These are phyloP conservation scores for Zygotorulaspora sp. DNA, from an alignment of 805 yeast genomes.

Conservation along the genomic window DNA sequence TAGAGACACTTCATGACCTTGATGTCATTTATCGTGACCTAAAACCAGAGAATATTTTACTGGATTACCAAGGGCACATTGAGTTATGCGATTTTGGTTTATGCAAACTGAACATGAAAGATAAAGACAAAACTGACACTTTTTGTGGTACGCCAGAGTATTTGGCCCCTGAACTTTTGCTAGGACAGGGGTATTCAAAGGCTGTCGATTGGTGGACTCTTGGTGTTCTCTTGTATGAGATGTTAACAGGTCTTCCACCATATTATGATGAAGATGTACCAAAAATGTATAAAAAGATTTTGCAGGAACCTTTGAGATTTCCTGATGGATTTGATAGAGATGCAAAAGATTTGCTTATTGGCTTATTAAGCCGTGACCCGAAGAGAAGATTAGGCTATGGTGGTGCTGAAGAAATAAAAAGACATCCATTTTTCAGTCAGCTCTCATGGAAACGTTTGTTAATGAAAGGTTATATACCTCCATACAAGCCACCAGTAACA, in stretches of 20 bases:
- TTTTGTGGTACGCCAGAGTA: slow-evolving; percentile 99
- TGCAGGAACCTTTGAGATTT: slow-evolving; percentile 83
- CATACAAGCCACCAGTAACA: slow-evolving; percentile 87
- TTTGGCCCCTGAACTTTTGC: slow-evolving; percentile 86
- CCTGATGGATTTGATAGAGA: slow-evolving; percentile 84
- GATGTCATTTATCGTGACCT: slow-evolving; percentile 93
- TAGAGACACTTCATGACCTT: slow-evolving; percentile 85
- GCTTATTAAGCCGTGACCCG: slow-evolving; percentile 82
- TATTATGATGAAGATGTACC: slow-evolving; percentile 92
- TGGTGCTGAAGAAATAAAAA: slow-evolving; percentile 80
- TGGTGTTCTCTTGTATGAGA: slow-evolving; percentile 88
- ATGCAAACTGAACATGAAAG: slow-evolving; percentile 91
- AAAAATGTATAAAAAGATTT: slow-evolving; percentile 88
- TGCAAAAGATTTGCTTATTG: slow-evolving; percentile 73
- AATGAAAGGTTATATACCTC: slow-evolving; percentile 88
- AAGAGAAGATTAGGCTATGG: slow-evolving; percentile 65
- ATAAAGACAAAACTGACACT: slow-evolving; percentile 81
- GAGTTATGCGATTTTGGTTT: slow-evolving; percentile 96
- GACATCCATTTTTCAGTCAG: slow-evolving; percentile 80
- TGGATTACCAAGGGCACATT: slow-evolving; percentile 96
- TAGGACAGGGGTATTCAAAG: slow-evolving; percentile 92
- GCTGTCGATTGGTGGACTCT: slow-evolving; percentile 99
- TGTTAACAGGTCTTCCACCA: slow-evolving; percentile 96
- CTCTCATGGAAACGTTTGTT: slow-evolving; percentile 84
- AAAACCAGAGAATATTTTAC: slow-evolving; percentile 90